Base-by-base conservation (phyloP, 306 rosid genomes). In the Rosa rugosa region DNA sequence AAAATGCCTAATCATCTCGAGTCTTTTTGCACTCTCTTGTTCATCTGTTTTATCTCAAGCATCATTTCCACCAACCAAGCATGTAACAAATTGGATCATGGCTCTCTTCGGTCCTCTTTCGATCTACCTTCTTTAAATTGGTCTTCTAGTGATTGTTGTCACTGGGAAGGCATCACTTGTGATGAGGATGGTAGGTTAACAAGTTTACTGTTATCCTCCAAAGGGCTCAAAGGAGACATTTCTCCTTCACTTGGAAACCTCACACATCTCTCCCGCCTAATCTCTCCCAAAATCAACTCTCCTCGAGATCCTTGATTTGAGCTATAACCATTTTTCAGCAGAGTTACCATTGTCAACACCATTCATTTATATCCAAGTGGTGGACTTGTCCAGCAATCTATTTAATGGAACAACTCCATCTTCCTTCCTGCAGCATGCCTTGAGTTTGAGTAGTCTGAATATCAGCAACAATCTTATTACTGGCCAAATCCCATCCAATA, bases 101-200 rank as follows among this genome's bases (percentile, higher is more conserved):
- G 22, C 64, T 57, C 64, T 57, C 64, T 57, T 57, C 6, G 64
- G 64, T 57, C 64, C 64, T 57, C 64, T 22, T 57, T 57, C 14
- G 64, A 57, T 11, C 5, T 11, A 2, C 40, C 6, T 56, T 20
- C 62, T 62, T 31, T 62, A 12, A 62, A 25, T 11, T 62, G 67
- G 67, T 62, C 67, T 62, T 9, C 64, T 3, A 22, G 64, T 57
- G 34, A 57, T 10, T 57, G 64, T 22, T 57, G 64, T 11, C 64
- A 22, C 64, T 22, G 64, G 34, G 64, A 57, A 11, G 14, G 64
- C 34, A 57, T 57, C 64, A 22, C 14, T 57, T 57, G 64, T 22
- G 64, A 57, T 57, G 31, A 7, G 40, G 14, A 25, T 27, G 67
- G 67, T 25, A 23, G 67, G 5, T 38, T 62, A 5, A 62, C 67